Evolutionary conservation across 169 alveolate species (phyloP).

Genomic region (Cryptosporidium xiaoi): DNA sequence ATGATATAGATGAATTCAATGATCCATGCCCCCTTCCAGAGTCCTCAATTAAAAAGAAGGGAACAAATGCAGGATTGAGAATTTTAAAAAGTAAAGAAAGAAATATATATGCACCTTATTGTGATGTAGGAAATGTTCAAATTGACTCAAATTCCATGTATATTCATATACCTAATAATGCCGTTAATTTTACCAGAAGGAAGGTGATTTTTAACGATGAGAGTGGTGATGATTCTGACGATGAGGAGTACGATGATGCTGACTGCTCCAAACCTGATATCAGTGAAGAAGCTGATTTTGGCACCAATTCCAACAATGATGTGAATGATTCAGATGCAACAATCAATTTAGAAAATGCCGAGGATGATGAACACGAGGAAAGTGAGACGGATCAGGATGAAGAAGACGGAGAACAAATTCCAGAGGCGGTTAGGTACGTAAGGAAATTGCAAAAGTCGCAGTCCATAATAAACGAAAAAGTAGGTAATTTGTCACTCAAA

Average conservation of each 20-base stretch:
- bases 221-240: slow-evolving; percentile 76
- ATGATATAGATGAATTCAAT: slow-evolving; percentile 80
- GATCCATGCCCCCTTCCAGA: slow-evolving; percentile 90
- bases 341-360: slow-evolving; percentile 43
- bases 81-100: slow-evolving; percentile 94
- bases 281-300: slow-evolving; percentile 80
- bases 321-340: slow-evolving; percentile 70
- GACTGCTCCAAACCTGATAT: slow-evolving; percentile 73
- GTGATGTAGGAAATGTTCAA: slow-evolving; percentile 95
- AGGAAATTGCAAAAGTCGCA: slow-evolving; percentile 84
- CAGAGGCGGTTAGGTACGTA: slow-evolving; percentile 89
- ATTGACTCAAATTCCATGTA: slow-evolving; percentile 96
- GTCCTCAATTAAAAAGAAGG: slow-evolving; percentile 80
- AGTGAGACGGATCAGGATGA: background rate
- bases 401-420: slow-evolving; percentile 71
- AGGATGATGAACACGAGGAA: background rate
- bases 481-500: slow-evolving; percentile 11
- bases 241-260: slow-evolving; percentile 74
- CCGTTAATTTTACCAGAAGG: slow-evolving; percentile 91
- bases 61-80: slow-evolving; percentile 83
- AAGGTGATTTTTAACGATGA: slow-evolving; percentile 50
- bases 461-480: slow-evolving; percentile 26
- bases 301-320: slow-evolving; percentile 76
- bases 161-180: slow-evolving; percentile 95
- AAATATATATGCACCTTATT: slow-evolving; percentile 96